A percentile compares a stretch with the other conserved stretches of the same genome.
phyloP scores from a whole-genome alignment of 305 asterid genomes.

The Fraxinus platypoda region DNA sequence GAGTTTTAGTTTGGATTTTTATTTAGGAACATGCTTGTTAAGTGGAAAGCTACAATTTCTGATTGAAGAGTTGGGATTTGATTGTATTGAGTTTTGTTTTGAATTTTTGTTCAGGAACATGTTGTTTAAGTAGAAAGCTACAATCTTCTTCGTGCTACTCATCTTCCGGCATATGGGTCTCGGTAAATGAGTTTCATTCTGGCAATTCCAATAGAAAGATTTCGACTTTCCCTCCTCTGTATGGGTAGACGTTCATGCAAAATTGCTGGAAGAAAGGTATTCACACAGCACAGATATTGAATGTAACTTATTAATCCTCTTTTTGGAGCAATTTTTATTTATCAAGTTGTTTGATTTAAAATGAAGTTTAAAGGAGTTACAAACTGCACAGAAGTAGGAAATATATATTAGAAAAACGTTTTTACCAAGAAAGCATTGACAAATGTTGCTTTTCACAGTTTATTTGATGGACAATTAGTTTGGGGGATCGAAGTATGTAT shows the following conservation, averaged over 20 bases:
- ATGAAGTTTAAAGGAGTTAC: constrained; percentile 5
- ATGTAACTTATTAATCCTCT: neutral
- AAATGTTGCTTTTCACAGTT: neutral
- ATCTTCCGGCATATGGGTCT: constrained; percentile 38
- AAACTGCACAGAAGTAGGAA: neutral
- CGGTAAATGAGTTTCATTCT: constrained; percentile 36
- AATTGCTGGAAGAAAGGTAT: constrained; percentile 92
- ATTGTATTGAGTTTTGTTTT: constrained; percentile 1
- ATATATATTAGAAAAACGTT: neutral
- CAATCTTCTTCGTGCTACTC: constrained; percentile 46
- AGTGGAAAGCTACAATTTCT: neutral
- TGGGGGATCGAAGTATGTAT: neutral
- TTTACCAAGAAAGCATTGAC: neutral
- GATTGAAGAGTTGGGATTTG: neutral
- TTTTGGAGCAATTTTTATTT: neutral
- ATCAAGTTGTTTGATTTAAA: neutral
- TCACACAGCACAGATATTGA: neutral
- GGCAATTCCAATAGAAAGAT: constrained; percentile 49
- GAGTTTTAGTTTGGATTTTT: neutral
- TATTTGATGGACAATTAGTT: neutral
- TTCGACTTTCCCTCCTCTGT: constrained; percentile 61
- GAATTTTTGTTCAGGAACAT: constrained; percentile 39
- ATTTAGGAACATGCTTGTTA: neutral
- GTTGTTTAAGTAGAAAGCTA: constrained; percentile 30
- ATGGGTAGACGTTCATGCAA: constrained; percentile 93